Percentiles rank a stretch among this genome's conserved stretches.
Conservation (phyloP, 345 rosid genomes). For the Xanthoceras sorbifolium region DNA sequence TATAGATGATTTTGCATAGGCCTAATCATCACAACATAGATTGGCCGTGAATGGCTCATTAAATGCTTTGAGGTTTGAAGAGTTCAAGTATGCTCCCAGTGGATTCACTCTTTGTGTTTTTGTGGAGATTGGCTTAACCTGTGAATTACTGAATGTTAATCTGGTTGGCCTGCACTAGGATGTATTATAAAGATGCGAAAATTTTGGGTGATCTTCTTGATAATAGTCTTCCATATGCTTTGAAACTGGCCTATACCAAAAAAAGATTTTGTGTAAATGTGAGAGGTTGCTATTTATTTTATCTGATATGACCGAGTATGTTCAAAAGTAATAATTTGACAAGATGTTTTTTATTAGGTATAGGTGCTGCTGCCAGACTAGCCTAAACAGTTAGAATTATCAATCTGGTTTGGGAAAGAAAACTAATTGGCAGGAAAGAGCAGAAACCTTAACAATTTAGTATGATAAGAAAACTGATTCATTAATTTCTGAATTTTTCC, state of each 20-base stretch:
- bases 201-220: background rate
- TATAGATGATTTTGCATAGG: background rate
- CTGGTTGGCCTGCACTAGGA: background rate
- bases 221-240: background rate
- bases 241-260: background rate
- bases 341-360: background rate
- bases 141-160: background rate
- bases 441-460: no score
- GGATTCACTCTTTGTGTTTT: background rate
- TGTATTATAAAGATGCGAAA: background rate
- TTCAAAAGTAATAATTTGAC: background rate
- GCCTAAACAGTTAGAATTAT: no score
- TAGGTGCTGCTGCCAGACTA: background rate
- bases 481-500: no score
- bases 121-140: background rate
- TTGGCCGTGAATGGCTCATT: no score
- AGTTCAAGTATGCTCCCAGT: background rate
- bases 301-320: background rate
- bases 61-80: background rate
- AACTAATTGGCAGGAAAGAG: no score
- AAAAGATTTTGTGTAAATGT: background rate
- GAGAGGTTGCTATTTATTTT: background rate
- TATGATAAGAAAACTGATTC: no score
- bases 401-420: no score
- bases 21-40: no score